These are phyloP conservation scores for Verticillium isaacii DNA, from an alignment of 2,329 filamentous ascomycete genomes.

Conservation along the genomic window DNA sequence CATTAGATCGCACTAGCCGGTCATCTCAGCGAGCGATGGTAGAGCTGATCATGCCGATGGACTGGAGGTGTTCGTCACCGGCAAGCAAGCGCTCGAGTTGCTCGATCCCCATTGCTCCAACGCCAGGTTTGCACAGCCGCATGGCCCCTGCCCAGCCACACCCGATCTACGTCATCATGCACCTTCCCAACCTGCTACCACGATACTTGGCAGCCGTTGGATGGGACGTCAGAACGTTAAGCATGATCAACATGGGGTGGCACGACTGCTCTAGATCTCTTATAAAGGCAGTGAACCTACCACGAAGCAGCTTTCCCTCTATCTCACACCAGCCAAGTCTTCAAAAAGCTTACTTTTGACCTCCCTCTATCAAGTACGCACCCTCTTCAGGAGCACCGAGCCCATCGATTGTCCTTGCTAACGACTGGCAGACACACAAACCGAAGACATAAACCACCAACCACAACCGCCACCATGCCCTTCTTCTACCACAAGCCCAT, in stretches of 20 bases:
- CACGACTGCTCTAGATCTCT: background rate
- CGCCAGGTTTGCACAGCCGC: background rate
- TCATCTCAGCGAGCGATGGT: background rate
- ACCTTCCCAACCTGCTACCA: background rate
- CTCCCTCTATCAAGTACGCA: background rate
- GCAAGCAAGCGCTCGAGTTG: background rate
- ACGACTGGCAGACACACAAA: background rate
- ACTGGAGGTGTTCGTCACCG: background rate
- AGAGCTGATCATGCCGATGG: background rate
- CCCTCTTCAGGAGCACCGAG: background rate
- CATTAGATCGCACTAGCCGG: background rate
- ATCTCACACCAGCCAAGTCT: background rate
- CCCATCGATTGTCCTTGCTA: background rate
- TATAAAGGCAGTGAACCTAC: background rate
- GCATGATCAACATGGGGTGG: background rate
- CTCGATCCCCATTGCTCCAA: background rate
- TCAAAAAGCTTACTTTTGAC: background rate
- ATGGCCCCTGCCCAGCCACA: background rate
- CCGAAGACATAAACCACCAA: background rate
- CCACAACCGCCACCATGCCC: slow-evolving; percentile 30
- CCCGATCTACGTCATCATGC: background rate
- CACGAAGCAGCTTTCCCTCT: background rate
- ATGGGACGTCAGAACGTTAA: background rate
- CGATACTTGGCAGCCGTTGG: background rate
- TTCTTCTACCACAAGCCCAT: slow-evolving; percentile 42